Conservation (phyloP, 225 moss, liverwort and hornwort genomes). For the Sphagnum tenellum region DNA sequence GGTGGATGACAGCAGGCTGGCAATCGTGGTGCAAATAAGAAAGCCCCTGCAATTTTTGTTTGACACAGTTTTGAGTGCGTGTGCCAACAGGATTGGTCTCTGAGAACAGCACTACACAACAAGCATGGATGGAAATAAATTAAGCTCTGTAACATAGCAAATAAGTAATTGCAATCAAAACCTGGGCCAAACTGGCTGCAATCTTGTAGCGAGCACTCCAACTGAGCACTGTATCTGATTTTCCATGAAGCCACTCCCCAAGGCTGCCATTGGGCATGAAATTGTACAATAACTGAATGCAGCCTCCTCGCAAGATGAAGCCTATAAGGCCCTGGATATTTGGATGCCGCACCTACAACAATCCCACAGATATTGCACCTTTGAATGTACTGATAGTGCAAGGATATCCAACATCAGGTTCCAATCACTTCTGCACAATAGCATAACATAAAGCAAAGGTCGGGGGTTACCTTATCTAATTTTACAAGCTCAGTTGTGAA, state of each 20-base stretch:
- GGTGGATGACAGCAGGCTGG: conserved; percentile 34
- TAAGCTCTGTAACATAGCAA: too few relatives aligned
- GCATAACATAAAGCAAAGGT: too few relatives aligned
- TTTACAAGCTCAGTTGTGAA: conserved; percentile 25
- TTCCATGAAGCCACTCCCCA: conserved; percentile 40
- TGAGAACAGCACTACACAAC: too few relatives aligned
- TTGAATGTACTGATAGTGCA: too few relatives aligned
- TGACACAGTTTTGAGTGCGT: too few relatives aligned
- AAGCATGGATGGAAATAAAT: too few relatives aligned
- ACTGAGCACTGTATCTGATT: conserved; percentile 15
- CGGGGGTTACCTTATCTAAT: conserved; percentile 19
- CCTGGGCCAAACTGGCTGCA: too few relatives aligned
- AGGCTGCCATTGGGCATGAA: conserved; percentile 41
- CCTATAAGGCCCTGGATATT: conserved; percentile 34
- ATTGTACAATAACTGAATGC: conserved; percentile 22
- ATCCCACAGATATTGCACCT: too few relatives aligned
- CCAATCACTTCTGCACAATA: too few relatives aligned
- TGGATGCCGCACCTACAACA: conserved; percentile 11
- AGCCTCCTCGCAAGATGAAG: conserved; percentile 21
- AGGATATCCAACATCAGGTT: too few relatives aligned
- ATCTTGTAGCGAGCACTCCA: conserved; percentile 19
- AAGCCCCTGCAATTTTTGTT: conserved; percentile 18
- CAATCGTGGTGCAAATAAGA: conserved; percentile 30
- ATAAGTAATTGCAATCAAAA: too few relatives aligned
- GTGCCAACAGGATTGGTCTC: too few relatives aligned